Conservation (phyloP, 2,329 filamentous ascomycete genomes). For the Bipolaris oryzae region DNA sequence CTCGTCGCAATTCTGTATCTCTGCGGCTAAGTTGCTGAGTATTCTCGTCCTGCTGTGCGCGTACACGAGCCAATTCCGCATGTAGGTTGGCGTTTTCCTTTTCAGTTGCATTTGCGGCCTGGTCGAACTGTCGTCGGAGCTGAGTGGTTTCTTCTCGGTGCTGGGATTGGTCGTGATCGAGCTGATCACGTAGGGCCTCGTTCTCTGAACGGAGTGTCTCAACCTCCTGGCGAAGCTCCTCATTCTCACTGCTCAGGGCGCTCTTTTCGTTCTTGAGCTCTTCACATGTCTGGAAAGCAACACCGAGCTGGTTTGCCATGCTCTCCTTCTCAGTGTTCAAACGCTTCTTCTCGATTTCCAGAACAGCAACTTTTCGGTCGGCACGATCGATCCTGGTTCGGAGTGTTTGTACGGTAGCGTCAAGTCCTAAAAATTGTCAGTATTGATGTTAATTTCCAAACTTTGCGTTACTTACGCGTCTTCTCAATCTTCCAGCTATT, state of each 20-base stretch:
- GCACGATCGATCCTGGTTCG: constrained; percentile 67
- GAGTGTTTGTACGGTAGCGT: constrained; percentile 65
- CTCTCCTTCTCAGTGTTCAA: constrained; percentile 69
- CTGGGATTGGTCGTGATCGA: constrained; percentile 42
- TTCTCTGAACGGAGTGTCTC: constrained; percentile 45
- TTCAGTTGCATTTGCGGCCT: constrained; percentile 42
- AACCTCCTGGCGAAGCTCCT: constrained; percentile 45
- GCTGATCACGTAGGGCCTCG: constrained; percentile 41
- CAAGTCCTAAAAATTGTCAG: constrained; percentile 56
- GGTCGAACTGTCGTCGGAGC: constrained; percentile 42
- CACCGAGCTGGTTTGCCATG: constrained; percentile 65
- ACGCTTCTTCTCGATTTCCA: constrained; percentile 67
- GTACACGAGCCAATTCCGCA: constrained; percentile 40
- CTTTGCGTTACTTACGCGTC: constrained; percentile 55
- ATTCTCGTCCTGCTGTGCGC: constrained; percentile 45
- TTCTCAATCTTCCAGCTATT: constrained; percentile 57
- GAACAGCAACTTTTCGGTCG: constrained; percentile 66
- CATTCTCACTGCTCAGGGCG: constrained; percentile 44
- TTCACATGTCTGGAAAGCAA: constrained; percentile 65
- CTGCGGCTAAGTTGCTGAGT: constrained; percentile 43
- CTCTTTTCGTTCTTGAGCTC: constrained; percentile 56
- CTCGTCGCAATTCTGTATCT: constrained; percentile 44
- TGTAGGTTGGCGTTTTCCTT: constrained; percentile 44
- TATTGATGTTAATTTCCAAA: neutral
- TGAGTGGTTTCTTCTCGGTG: constrained; percentile 45